Conservation (phyloP, 495 filamentous ascomycete genomes). For the Chlorociboria aeruginascens region DNA sequence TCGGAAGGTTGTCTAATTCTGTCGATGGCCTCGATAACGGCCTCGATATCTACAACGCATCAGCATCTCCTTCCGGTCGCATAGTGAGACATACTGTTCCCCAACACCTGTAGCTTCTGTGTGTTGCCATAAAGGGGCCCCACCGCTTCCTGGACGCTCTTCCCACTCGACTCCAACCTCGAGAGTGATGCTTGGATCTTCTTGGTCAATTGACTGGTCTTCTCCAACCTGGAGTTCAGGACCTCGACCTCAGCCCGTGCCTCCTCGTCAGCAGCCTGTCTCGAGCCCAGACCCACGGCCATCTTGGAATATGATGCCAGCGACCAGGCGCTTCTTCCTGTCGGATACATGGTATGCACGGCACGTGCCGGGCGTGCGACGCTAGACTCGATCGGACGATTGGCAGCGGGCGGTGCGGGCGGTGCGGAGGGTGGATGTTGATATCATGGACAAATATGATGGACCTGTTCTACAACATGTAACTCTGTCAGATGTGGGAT, state of each 20-base stretch:
- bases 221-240: conserved; percentile 49
- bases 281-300: conserved; percentile 24
- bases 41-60: conserved; percentile 58
- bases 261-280: conserved; percentile 46
- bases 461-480: too few relatives aligned
- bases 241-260: conserved; percentile 55
- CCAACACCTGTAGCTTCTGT: conserved; percentile 70
- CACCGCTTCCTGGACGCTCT: conserved; percentile 81
- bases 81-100: conserved; percentile 44
- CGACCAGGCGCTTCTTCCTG: conserved; percentile 6
- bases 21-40: conserved; percentile 75
- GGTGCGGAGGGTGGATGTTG: not conserved
- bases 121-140: conserved; percentile 91
- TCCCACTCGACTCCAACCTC: conserved; percentile 74
- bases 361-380: not conserved
- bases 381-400: conserved; percentile 2
- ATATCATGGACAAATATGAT: not conserved
- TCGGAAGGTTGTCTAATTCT: conserved; percentile 78
- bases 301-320: conserved; percentile 8
- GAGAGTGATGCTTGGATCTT: conserved; percentile 84
- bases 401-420: not conserved
- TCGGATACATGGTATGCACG: conserved; percentile 1
- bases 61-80: conserved; percentile 5
- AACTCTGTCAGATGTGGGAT: not conserved
- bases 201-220: conserved; percentile 66